Evolutionary conservation across 2,329 filamentous ascomycete species (phyloP), one percentile per base, ranked within the genome.

Genomic region (Trichoderma sp.): DNA sequence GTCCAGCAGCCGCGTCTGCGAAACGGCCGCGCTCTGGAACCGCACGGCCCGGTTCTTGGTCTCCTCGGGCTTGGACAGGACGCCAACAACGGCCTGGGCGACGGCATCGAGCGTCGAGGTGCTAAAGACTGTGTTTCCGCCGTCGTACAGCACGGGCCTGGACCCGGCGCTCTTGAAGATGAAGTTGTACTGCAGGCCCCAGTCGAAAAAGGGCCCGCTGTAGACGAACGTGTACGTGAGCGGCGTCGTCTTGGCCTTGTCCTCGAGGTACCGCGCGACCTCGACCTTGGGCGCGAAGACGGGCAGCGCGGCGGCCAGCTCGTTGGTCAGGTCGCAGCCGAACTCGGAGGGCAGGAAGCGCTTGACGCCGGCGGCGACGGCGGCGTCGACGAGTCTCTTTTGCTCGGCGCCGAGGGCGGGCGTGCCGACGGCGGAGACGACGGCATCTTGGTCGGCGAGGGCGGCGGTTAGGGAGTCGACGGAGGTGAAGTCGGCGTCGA

Each of bases 311-410:
- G 77, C 68, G 54, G 74, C 69, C 60, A 79, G 72, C 7, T 74
- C 74, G 21, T 73, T 63, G 19, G 60, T 43, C 10, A 76, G 64
- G 75, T 80, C 73, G 50, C 72, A 70, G 41, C 79, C 79, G 56
- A 82, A 90, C 66, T 89, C 86, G 2, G 83, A 83, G 2, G 87
- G 86, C 39, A 90, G 74, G 76, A 88, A 87, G 14, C 85, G 81
- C 71, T 86, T 80, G 0, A 90, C 85, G 5, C 86, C 85, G 3
- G 85, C 85, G 4, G 80, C 80, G 30, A 85, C 76, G 39, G 86
- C 82, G 0, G 86, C 88, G 39, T 88, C 82, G 51, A 89, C 79
- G 52, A 89, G 76, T 12, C 80, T 72, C 9, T 60, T 44, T 61
- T 77, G 76, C 14, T 41, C 39, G 1, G 39, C 19, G 7, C 76